Percentiles rank a stretch among this genome's conserved stretches.
Conservation (phyloP, 768 basidiomycete genomes). For the Pluteus cervinus region DNA sequence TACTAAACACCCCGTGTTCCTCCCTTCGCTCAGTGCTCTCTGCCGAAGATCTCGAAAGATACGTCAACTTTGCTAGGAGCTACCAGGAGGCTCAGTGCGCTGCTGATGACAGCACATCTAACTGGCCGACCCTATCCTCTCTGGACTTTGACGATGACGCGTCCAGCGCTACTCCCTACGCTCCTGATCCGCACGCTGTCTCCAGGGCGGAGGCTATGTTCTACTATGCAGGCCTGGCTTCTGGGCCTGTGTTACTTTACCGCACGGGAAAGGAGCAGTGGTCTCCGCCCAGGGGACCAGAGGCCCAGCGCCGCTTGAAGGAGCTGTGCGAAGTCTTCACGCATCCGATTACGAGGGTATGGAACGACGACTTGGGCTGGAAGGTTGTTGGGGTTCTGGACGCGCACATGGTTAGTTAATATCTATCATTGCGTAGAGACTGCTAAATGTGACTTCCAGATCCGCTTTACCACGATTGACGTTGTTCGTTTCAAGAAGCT, state of each 20-base stretch:
- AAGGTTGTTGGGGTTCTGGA: constrained; percentile 22
- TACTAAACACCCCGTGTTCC: too few species aligned
- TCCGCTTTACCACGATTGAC: constrained; percentile 26
- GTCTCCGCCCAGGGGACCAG: constrained; percentile 15
- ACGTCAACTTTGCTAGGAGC: too few species aligned
- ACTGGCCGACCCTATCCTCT: constrained; percentile 2
- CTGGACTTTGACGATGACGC: constrained; percentile 3
- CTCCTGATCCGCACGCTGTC: constrained; percentile 13
- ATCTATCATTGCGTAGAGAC: constrained; percentile 21
- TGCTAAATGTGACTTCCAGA: constrained; percentile 23
- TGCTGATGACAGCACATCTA: constrained; percentile 7
- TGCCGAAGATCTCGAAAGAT: too few species aligned
- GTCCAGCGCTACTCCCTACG: constrained; percentile 12
- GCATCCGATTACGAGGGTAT: constrained; percentile 24
- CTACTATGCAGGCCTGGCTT: constrained; percentile 24
- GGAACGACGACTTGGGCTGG: constrained; percentile 22
- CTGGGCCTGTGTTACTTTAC: constrained; percentile 19
- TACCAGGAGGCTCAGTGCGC: too few species aligned
- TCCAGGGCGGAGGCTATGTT: constrained; percentile 16
- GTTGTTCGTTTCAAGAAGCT: constrained; percentile 24
- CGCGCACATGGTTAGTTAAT: constrained; percentile 18
- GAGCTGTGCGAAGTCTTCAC: constrained; percentile 24
- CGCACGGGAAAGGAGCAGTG: constrained; percentile 21
- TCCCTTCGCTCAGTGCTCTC: too few species aligned
- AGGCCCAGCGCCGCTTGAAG: constrained; percentile 18